Conservation (phyloP, 225 moss, liverwort and hornwort species). For the Pseudoscleropodium purum region DNA sequence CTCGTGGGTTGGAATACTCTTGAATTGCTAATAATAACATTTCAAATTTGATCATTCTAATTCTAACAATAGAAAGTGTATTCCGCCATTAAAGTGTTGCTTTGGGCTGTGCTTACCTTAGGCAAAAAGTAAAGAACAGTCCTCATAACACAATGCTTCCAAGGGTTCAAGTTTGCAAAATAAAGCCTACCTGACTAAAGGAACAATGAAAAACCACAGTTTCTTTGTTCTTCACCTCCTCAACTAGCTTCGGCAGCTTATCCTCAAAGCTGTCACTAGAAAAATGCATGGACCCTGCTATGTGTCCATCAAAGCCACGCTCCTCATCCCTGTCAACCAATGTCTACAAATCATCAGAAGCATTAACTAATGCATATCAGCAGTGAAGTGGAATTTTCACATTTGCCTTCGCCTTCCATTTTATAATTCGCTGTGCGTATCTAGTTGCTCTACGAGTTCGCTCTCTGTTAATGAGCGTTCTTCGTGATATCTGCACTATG, state of each 20-base stretch:
- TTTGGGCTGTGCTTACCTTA: background rate
- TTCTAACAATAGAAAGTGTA: background rate
- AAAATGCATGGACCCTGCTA: conserved; percentile 75
- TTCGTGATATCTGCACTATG: background rate
- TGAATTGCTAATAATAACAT: background rate
- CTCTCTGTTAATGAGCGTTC: background rate
- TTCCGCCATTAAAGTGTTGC: background rate
- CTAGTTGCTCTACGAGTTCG: background rate
- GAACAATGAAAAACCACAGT: conserved; percentile 85
- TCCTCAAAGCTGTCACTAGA: conserved; percentile 56
- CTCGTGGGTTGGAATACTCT: background rate
- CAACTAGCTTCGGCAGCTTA: conserved; percentile 53
- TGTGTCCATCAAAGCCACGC: conserved; percentile 66
- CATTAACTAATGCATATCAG: background rate
- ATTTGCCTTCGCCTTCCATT: background rate
- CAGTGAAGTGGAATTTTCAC: background rate
- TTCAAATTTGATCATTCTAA: background rate
- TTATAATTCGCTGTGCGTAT: background rate
- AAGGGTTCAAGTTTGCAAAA: background rate
- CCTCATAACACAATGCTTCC: background rate
- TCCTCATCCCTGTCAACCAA: conserved; percentile 60
- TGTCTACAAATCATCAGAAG: background rate
- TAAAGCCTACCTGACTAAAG: conserved; percentile 54
- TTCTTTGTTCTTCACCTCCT: conserved; percentile 59
- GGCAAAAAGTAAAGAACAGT: background rate